Conservation (phyloP, 495 filamentous ascomycete genomes). For the Penicillium chermesinum region DNA sequence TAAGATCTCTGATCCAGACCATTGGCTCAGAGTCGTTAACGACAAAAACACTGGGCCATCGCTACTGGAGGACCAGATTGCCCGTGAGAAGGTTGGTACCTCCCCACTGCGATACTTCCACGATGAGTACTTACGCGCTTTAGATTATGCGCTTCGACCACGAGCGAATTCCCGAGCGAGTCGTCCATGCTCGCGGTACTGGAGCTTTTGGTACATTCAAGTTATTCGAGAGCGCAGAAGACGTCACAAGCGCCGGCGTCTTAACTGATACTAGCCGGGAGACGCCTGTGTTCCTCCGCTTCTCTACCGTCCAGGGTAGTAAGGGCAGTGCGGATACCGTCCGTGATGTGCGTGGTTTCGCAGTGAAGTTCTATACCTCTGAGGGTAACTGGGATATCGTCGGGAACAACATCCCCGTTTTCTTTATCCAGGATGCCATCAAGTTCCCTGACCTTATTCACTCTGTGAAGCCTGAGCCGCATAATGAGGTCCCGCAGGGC, state of each 20-base stretch:
- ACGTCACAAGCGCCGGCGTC: conserved; percentile 66
- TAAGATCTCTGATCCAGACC: conserved; percentile 66
- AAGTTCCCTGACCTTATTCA: conserved; percentile 72
- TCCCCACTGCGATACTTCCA: neutral
- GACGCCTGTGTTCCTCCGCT: conserved; percentile 76
- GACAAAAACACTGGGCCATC: conserved; percentile 59
- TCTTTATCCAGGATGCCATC: conserved; percentile 73
- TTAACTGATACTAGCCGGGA: conserved; percentile 74
- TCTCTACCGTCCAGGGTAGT: conserved; percentile 77
- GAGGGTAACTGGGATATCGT: conserved; percentile 64
- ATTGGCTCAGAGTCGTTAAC: conserved; percentile 67
- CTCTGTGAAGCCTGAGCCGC: conserved; percentile 73
- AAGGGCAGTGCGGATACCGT: conserved; percentile 76
- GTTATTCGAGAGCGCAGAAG: conserved; percentile 61
- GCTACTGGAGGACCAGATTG: conserved; percentile 80
- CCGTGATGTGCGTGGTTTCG: conserved; percentile 77
- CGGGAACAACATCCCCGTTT: conserved; percentile 70
- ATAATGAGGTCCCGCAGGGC: conserved; percentile 65
- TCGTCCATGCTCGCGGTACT: conserved; percentile 80
- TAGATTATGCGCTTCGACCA: conserved; percentile 81
- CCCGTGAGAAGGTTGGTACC: conserved; percentile 62
- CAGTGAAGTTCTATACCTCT: conserved; percentile 65
- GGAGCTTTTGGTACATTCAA: conserved; percentile 84
- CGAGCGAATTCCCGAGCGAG: conserved; percentile 82
- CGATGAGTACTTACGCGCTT: neutral